Evolutionary conservation across 257 asterid genomes (phyloP).

Genomic region (Salvia splendens): DNA sequence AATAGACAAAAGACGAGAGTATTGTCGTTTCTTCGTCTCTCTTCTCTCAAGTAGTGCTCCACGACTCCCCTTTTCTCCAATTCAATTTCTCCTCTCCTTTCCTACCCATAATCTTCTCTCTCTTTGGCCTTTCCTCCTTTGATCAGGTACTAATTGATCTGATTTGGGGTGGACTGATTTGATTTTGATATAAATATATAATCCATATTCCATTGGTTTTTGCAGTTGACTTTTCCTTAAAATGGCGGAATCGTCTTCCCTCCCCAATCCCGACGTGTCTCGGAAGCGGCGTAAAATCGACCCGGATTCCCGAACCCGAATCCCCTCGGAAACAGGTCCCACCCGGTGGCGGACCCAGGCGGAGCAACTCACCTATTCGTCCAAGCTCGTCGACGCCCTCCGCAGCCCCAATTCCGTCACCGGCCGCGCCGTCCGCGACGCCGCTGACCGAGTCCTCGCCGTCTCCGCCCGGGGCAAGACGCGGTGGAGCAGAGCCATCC

Average conservation of each 20-base stretch:
- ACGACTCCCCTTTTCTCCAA: constrained; percentile 24
- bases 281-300: constrained; percentile 60
- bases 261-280: constrained; percentile 29
- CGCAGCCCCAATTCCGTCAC: constrained; percentile 47
- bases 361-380: constrained; percentile 66
- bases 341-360: constrained; percentile 55
- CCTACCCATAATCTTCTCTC: too few relatives aligned
- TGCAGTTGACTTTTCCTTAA: constrained; percentile 25
- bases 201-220: not conserved
- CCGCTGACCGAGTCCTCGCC: constrained; percentile 79
- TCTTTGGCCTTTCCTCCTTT: not conserved
- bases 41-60: constrained; percentile 35
- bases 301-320: constrained; percentile 21
- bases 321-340: constrained; percentile 19
- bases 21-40: constrained; percentile 40
- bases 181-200: not conserved
- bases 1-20: constrained; percentile 53
- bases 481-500: constrained; percentile 87
- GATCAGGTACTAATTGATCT: constrained; percentile 25
- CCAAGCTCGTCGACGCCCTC: constrained; percentile 71
- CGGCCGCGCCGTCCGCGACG: constrained; percentile 55
- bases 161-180: not conserved
- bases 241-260: constrained; percentile 49
- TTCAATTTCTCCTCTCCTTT: constrained; percentile 6
- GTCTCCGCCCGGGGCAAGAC: constrained; percentile 64